Percentiles rank a stretch among this genome's conserved stretches.
Conservation (phyloP, 2,329 filamentous ascomycete species). For the Colletotrichum falcatum region DNA sequence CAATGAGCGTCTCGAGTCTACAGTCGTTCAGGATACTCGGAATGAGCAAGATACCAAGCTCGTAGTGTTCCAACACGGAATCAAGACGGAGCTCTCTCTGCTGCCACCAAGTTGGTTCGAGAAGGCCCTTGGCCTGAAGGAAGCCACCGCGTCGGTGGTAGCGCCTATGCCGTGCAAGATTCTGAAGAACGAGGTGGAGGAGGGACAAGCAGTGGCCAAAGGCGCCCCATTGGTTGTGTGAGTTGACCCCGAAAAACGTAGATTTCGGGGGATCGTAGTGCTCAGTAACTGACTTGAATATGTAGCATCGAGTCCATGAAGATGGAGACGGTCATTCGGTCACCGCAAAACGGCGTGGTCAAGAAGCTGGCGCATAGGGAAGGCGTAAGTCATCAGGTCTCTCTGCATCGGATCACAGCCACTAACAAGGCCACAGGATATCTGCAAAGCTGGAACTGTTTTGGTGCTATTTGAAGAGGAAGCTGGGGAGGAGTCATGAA, state of each 20-base stretch:
- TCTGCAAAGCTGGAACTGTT: constrained; percentile 81
- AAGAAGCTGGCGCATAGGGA: constrained; percentile 80
- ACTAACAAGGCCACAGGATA: constrained; percentile 65
- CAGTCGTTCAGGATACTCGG: constrained; percentile 71
- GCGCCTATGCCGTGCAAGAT: constrained; percentile 99
- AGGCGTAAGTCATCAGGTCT: constrained; percentile 67
- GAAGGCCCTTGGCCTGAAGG: constrained; percentile 86
- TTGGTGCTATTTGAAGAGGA: constrained; percentile 78
- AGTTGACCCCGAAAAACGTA: constrained; percentile 49
- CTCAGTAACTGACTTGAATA: constrained; percentile 43
- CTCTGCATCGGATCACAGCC: constrained; percentile 13
- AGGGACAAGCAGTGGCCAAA: constrained; percentile 85
- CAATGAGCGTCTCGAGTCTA: constrained; percentile 81
- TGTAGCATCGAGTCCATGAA: constrained; percentile 85
- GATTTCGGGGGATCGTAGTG: neutral
- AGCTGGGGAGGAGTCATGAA: constrained; percentile 39
- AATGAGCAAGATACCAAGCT: constrained; percentile 69
- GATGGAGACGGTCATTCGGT: constrained; percentile 88
- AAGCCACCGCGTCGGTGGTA: constrained; percentile 82
- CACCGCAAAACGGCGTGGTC: constrained; percentile 77
- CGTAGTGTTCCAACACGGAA: constrained; percentile 80
- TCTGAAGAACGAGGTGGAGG: constrained; percentile 85
- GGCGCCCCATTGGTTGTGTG: constrained; percentile 88
- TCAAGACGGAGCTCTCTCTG: constrained; percentile 69
- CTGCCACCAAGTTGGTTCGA: constrained; percentile 82